Percentiles rank a stretch among this genome's conserved stretches.
These are phyloP conservation scores for Miscanthus lutarioriparius DNA, from an alignment of 176 grass and related monocot species.

Conservation along the genomic window DNA sequence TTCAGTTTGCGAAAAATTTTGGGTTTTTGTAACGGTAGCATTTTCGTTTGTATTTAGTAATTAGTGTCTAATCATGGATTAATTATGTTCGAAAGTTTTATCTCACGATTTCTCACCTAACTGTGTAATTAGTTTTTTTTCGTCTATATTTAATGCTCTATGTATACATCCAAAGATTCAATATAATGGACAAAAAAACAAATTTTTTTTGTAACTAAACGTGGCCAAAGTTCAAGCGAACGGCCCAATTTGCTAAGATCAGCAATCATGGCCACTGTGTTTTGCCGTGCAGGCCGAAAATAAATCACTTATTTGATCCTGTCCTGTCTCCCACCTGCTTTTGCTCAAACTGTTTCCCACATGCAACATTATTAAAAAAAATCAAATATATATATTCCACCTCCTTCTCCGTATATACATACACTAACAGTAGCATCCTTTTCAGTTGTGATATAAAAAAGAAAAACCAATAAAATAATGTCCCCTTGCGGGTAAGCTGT, in stretches of 20 bases:
- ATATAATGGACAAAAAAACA: too few relatives aligned
- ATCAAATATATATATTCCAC: neutral
- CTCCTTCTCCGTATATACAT: neutral
- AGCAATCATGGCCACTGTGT: slow-evolving; percentile 16
- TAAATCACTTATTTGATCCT: slow-evolving; percentile 28
- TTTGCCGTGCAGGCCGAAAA: slow-evolving; percentile 40
- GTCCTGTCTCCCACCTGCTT: slow-evolving; percentile 30
- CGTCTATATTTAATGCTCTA: too few relatives aligned
- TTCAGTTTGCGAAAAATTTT: too few relatives aligned
- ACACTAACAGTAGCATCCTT: neutral
- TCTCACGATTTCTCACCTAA: too few relatives aligned
- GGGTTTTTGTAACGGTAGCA: too few relatives aligned
- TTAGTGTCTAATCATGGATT: too few relatives aligned
- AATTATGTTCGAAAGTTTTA: too few relatives aligned
- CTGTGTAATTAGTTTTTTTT: too few relatives aligned
- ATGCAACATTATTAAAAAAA: neutral
- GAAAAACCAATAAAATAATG: slow-evolving; percentile 20
- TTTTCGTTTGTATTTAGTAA: too few relatives aligned
- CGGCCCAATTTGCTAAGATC: slow-evolving; percentile 12
- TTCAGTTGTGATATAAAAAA: neutral
- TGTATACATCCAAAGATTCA: too few relatives aligned
- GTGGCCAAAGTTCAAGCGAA: too few relatives aligned
- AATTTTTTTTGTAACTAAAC: too few relatives aligned
- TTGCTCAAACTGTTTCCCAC: slow-evolving; percentile 30
- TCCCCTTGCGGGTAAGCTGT: slow-evolving; percentile 46